A percentile compares a stretch with the other conserved stretches of the same genome.
Conservation (phyloP, 257 asterid species). For the Solanum gandarillasii region DNA sequence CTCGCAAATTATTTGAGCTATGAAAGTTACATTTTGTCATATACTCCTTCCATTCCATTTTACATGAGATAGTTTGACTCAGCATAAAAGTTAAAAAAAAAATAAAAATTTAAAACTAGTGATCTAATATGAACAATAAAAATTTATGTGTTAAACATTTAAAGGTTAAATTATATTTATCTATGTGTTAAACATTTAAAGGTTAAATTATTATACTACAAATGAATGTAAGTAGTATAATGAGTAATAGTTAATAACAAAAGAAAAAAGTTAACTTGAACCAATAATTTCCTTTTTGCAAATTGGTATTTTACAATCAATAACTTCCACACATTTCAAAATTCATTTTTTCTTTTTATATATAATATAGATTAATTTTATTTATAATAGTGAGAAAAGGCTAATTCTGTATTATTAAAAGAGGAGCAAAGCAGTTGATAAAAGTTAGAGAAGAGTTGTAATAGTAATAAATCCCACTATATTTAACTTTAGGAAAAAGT, state of each 20-base stretch:
- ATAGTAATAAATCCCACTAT: background rate
- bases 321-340: background rate
- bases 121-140: too few species aligned
- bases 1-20: background rate
- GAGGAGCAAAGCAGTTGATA: background rate
- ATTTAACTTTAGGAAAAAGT: background rate
- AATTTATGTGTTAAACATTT: background rate
- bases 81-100: fast-evolving
- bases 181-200: background rate
- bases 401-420: background rate
- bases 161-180: too few species aligned
- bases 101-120: too few species aligned
- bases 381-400: background rate
- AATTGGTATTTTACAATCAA: background rate
- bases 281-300: background rate
- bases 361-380: background rate
- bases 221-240: too few species aligned
- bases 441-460: background rate
- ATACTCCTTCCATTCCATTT: background rate
- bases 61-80: too few species aligned
- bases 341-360: background rate
- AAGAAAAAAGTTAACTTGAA: background rate
- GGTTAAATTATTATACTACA: too few species aligned
- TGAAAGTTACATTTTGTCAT: background rate
- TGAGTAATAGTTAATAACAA: background rate